Evolutionary conservation across 768 basidiomycete species (phyloP), one percentile per base, ranked within the genome.

Genomic region (Strobilomyces echinocephalus): DNA sequence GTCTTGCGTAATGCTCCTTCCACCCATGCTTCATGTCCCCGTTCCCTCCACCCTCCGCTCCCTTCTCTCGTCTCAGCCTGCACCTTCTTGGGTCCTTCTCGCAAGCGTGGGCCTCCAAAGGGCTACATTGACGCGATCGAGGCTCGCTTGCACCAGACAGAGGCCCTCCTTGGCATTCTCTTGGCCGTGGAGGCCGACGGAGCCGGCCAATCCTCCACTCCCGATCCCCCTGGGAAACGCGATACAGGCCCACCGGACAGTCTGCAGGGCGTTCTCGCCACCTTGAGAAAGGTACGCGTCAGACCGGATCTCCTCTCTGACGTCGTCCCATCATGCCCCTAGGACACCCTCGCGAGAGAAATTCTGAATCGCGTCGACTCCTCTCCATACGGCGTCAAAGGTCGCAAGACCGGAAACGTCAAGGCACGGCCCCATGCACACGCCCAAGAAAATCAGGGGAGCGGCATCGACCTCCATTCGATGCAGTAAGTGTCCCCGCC

Each of bases 111-210:
- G 2, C 88, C 88, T 4, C 88, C 90, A n/a, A 91, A 91, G 65
- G 92, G 92, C 1, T 95, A 95, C 75, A 94, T 95, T 64, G 91
- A 95, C 63, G 91, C 91, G 28, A 92, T 95, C 61, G 92, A 95
- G 71, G 88, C 88, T 14, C 82, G 91, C 14, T 73, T 95, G 6
- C 93, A 95, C 60, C 90, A 95, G 64, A 90, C 91, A 16, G 92
- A 95, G 67, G 92, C 92, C 0, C 76, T 95, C 39, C 75, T 95
- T 28, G 93, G 91, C 49, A 87, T 92, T 53, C 73, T 95, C 49
- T 75, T 94, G 36, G 76, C 84, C 42, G 63, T 71, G 21, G 69
- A 72, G 47, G 63, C 69, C 31, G 67, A 63, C 3, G 60, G 58
- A 35, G 26, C 58, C 39, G 59, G 62, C 40, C 42, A n/a, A 20